phyloP scores from a whole-genome alignment of 2,329 filamentous ascomycete genomes.

The Didymella keratinophila region DNA sequence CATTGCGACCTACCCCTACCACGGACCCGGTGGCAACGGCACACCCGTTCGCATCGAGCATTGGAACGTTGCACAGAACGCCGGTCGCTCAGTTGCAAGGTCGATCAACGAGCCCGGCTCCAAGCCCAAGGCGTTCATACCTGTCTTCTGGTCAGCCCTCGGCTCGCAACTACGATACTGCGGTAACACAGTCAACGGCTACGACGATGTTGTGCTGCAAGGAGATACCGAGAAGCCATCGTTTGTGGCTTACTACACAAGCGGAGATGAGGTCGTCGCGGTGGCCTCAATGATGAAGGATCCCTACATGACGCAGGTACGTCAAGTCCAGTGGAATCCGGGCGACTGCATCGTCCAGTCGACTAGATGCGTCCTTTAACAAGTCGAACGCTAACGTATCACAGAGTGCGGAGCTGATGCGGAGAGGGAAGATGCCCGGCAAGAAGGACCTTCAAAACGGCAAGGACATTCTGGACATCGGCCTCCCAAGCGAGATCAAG shows the following conservation, averaged over 20 bases:
- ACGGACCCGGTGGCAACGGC: constrained; percentile 83
- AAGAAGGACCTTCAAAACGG: constrained; percentile 79
- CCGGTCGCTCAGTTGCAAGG: constrained; percentile 79
- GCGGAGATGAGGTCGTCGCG: constrained; percentile 85
- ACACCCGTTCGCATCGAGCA: constrained; percentile 86
- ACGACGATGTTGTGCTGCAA: constrained; percentile 82
- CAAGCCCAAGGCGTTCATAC: constrained; percentile 78
- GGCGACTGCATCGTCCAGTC: background rate
- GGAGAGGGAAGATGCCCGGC: constrained; percentile 77
- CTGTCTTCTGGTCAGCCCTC: constrained; percentile 95
- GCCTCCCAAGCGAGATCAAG: constrained; percentile 56
- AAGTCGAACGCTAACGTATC: constrained; percentile 22
- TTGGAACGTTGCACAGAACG: constrained; percentile 97
- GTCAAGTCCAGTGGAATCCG: background rate
- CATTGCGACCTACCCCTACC: constrained; percentile 93
- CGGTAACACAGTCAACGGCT: constrained; percentile 83
- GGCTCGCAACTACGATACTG: constrained; percentile 92
- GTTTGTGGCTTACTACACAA: constrained; percentile 89
- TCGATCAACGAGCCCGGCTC: constrained; percentile 74
- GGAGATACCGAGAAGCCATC: constrained; percentile 75
- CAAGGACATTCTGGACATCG: constrained; percentile 56
- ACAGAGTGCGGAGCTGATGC: constrained; percentile 86
- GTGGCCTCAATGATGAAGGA: constrained; percentile 92
- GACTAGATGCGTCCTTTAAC: constrained; percentile 1
- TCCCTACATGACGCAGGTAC: constrained; percentile 71